These are phyloP conservation scores for Naganishia vaughanmartiniae DNA, from an alignment of 768 basidiomycete genomes.

Conservation along the genomic window DNA sequence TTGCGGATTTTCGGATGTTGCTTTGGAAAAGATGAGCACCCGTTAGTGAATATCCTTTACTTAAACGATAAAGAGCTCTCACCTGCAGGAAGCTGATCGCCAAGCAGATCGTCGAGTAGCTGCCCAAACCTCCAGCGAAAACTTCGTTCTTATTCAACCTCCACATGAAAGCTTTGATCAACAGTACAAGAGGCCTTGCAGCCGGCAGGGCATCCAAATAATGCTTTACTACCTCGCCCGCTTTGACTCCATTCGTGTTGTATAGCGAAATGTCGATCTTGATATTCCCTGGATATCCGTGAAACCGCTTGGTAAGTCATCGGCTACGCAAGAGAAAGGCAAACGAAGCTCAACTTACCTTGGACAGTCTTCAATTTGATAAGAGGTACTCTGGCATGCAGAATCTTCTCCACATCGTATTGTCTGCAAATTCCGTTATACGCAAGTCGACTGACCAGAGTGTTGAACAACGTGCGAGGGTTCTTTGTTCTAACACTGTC, in stretches of 20 bases:
- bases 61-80: constrained; percentile 24
- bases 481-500: constrained; percentile 44
- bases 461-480: constrained; percentile 61
- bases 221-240: constrained; percentile 73
- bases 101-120: constrained; percentile 89
- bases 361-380: constrained; percentile 85
- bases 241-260: constrained; percentile 76
- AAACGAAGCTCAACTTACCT: constrained; percentile 50
- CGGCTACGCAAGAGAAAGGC: background rate
- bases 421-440: background rate
- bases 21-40: constrained; percentile 48
- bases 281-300: constrained; percentile 11
- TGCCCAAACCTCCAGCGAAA: constrained; percentile 90
- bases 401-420: constrained; percentile 62
- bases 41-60: background rate
- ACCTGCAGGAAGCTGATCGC: constrained; percentile 91
- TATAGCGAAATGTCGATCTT: constrained; percentile 91
- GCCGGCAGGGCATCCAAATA: constrained; percentile 76
- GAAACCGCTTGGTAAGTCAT: background rate
- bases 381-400: constrained; percentile 92
- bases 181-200: constrained; percentile 75
- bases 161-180: constrained; percentile 83
- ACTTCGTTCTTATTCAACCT: constrained; percentile 96
- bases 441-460: background rate
- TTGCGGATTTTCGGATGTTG: constrained; percentile 92